Evolutionary conservation across 2,329 filamentous ascomycete genomes (phyloP), one percentile per base, ranked within the genome.

Genomic region (Ophiosphaerella herpotricha): DNA sequence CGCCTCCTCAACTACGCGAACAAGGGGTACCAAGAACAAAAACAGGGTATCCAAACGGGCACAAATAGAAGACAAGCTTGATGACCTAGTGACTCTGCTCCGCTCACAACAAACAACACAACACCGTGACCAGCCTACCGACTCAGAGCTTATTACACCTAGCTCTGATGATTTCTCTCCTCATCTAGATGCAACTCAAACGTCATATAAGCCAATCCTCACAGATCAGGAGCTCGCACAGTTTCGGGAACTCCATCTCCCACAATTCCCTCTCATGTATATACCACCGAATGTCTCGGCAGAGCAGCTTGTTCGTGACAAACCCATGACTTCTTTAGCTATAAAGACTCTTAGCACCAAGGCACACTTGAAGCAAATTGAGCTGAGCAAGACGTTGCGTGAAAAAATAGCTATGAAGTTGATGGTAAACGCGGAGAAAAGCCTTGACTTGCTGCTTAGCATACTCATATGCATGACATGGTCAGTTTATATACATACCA

Each of bases 381-480:
- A 47, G 14, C 43, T 67, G n/a, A 61, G 57, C 13, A 58, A 50
- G 11, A 41, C 54, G 12, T 33, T 64, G 5, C 50, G 59, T 12
- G 48, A 57, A 32, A 43, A 40, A 12, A 31, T 70, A 6, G 59
- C 58, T n/a, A 26, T 48, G 5, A 57, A 48, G 38, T 50, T 67
- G 2, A 13, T 68, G 8, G 50, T 64, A 9, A 52, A 67, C 35
- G 62, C 55, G 11, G 60, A 66, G 24, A 54, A 55, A 18, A 71
- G 61, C 32, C 34, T 71, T 23, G 69, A 72, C 49, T 39, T 72
- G 26, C 48, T 72, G 21, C 67, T 71, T 35, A 66, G 59, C 3
- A 48, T 68, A 1, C 41, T 68, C 7, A 50, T 57, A 9, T 63
- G 59, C 16, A 60, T 56, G 32, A 34, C 54, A 24, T 68, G 66